Evolutionary conservation across 768 basidiomycete species (phyloP), one percentile per base, ranked within the genome.

Genomic region (Clathrus columnatus): DNA sequence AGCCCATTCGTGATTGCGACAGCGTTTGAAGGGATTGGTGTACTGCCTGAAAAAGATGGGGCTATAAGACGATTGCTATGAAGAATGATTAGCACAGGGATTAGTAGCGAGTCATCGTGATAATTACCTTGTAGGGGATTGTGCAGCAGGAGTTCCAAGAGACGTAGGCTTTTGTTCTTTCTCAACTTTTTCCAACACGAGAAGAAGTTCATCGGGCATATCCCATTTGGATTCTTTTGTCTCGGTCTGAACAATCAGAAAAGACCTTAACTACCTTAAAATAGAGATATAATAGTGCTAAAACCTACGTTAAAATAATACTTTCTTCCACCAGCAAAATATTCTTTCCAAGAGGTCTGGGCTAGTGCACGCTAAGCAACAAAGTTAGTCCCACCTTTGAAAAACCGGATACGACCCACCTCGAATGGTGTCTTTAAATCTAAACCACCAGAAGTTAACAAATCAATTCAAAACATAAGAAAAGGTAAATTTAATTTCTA

Each of bases 211-310:
- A 52, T 91, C 85, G 8, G 96, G 96, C 83, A 95, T 87, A 57
- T 95, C 91, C 96, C 96, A 98, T 73, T 94, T 91, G 2, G 93
- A 95, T 69, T 95, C 90, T 62, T 92, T 95, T 27, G 84, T 80
- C 42, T 87, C 84, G 28, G 83, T 86, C 85, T 96, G 64, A 2
- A 63, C 16, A 49, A 36, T 1, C 45, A 44, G 23, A 57, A 32
- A 49, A 60, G 55, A 30, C 57, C 51, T 20, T 30, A 11, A 21
- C 11, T 30, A 36, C 29, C 36, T 21, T n/a, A 44, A 20, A 7
- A 48, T 28, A 42, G 2, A 23, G 48, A 28, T 42, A n/a, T 10
- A 26, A 16, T 14, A 26, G 28, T 45, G 29, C 16, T 32, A 11
- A 14, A 17, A 66, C 80, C 43, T 57, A 89, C 90, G 67, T 93